Evolutionary conservation across 202 grass and related monocot genomes (phyloP), one percentile per base, ranked within the genome.

Genomic region (Schoenoplectus tabernaemontani): DNA sequence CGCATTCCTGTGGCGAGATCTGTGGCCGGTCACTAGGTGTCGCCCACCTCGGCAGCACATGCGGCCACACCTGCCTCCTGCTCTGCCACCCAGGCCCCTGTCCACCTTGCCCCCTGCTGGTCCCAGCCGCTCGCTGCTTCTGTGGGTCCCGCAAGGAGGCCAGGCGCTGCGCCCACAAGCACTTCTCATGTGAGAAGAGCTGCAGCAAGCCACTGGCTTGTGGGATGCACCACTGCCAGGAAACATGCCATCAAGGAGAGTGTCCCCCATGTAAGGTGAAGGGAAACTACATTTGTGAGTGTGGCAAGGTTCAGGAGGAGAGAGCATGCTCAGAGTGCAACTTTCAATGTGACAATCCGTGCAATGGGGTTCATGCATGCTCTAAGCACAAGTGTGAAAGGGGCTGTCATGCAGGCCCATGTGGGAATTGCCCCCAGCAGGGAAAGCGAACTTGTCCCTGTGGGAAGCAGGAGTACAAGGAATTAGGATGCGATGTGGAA

Each of bases 81-180:
- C 89, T 93, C 22, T 97, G 94, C 67, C 94, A 97, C 60, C 94
- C 94, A 0, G 94, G 94, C 10, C 94, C 94, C 9, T 97, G 94
- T 17, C 94, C 94, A 0, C 94, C 94, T 1, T 97, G 91, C 74
- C 94, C 94, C 4, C 79, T 85, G 20, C 87, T 93, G 15, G 86
- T 93, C 3, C 77, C 80, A 10, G 59, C 85, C 0, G 73, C 89
- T 4, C 44, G 0, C 22, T 97, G 94, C 87, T 97, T 97, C 72
- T 97, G 94, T 5, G 94, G 91, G 1, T 57, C 84, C 0, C 84
- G 56, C 81, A 48, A 54, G 11, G 86, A 97, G 73, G 79, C 89
- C 22, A 80, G 87, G 4, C 91, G 94, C 34, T 97, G 94, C 1
- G 86, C 94, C 3, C 94, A 86, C 77, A 90, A 91, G 82, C 82